phyloP scores from a whole-genome alignment of 2,329 filamentous ascomycete genomes.

The Neonectria neomacrospora region DNA sequence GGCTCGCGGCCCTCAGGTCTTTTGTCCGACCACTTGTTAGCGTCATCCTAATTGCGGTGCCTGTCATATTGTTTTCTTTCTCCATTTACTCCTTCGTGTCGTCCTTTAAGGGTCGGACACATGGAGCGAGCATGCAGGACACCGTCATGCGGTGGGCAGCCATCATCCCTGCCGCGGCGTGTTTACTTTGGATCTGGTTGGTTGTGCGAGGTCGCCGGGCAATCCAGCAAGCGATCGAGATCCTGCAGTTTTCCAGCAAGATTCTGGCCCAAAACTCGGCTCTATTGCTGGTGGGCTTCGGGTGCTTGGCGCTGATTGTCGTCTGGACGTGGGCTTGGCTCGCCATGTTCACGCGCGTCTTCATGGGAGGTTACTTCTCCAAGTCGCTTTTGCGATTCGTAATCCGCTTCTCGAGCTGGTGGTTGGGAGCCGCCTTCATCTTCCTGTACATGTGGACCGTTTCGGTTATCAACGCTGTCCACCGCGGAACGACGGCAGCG shows the following conservation, averaged over 20 bases:
- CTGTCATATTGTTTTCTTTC: slow-evolving; percentile 87
- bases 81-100: slow-evolving; percentile 91
- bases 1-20: slow-evolving; percentile 88
- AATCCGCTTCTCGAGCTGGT: slow-evolving; percentile 91
- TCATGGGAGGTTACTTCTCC: slow-evolving; percentile 88
- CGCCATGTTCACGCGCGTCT: slow-evolving; percentile 94
- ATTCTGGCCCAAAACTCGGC: slow-evolving; percentile 88
- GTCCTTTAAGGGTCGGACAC: slow-evolving; percentile 82
- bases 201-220: slow-evolving; percentile 83
- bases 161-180: slow-evolving; percentile 77
- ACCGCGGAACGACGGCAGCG: slow-evolving; percentile 90
- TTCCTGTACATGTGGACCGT: slow-evolving; percentile 96
- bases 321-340: slow-evolving; percentile 97
- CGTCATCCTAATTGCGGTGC: slow-evolving; percentile 84
- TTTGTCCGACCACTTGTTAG: slow-evolving; percentile 88
- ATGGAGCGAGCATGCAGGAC: slow-evolving; percentile 86
- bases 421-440: slow-evolving; percentile 91
- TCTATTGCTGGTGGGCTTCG: slow-evolving; percentile 84
- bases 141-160: slow-evolving; percentile 88
- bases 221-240: slow-evolving; percentile 83
- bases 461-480: slow-evolving; percentile 85
- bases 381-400: slow-evolving; percentile 73
- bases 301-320: slow-evolving; percentile 78
- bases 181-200: slow-evolving; percentile 84
- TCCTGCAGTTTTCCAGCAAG: slow-evolving; percentile 90